phyloP scores from a whole-genome alignment of 1,284 basidiomycete species.

The Marasmius oreades region DNA sequence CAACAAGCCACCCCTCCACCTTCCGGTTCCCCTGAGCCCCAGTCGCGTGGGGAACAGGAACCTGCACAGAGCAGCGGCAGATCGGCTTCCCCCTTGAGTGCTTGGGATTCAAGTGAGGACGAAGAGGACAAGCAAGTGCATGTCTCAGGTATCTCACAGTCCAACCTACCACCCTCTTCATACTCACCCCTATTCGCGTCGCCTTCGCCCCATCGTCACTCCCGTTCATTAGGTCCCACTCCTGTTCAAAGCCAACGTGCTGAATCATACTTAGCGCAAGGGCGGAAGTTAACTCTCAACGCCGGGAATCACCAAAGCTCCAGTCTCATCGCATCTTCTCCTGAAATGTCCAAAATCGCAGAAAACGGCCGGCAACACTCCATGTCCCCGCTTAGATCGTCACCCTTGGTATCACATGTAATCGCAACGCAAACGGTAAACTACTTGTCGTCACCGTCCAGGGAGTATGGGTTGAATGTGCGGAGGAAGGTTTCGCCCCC shows the following conservation, averaged over 20 bases:
- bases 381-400: not conserved
- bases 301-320: not conserved
- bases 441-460: not conserved
- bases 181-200: not conserved
- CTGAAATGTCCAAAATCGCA: not conserved
- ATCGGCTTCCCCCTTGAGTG: not conserved
- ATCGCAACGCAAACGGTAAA: not conserved
- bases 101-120: not conserved
- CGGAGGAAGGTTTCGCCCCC: constrained; percentile 12
- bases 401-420: not conserved
- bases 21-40: not conserved
- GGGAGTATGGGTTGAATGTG: not conserved
- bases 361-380: not conserved
- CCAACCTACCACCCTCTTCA: not conserved
- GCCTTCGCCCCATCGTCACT: not conserved
- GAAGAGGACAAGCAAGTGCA: not conserved
- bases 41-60: not conserved
- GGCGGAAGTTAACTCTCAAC: not conserved
- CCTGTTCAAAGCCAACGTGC: not conserved
- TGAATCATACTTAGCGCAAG: not conserved
- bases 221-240: not conserved
- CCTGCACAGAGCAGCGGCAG: not conserved
- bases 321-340: not conserved
- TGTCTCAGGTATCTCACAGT: not conserved
- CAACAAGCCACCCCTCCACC: not conserved